Evolutionary conservation across 805 yeast genomes (phyloP), one percentile per base, ranked within the genome.

Genomic region (Candida pseudofarinosa): DNA sequence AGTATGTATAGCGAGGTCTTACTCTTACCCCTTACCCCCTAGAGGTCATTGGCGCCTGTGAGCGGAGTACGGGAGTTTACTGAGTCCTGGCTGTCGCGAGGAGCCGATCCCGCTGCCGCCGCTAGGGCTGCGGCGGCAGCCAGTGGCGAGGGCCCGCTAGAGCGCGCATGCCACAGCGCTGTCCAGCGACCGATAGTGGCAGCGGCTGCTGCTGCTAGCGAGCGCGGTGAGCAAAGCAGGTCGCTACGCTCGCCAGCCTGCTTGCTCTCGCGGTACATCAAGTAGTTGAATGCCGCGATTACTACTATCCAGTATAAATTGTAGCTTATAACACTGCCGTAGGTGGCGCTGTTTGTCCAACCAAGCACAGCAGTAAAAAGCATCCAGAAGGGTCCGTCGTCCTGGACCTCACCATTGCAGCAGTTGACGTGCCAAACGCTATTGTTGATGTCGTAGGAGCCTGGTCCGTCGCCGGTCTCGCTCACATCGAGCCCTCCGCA

Each of bases 391-490:
- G 58, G 48, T 1, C 68, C 66, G 38, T 69, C 75, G 31, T 69
- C 74, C 37, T 59, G 62, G 46, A 66, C 52, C 40, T 57, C 62
- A 4, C 76, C 76, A 45, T 69, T 66, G 45, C 75, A 71, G 49
- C 76, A 71, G 53, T 71, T 69, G 18, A 71, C 74, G 51, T 70
- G 76, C 76, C 76, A 71, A 8, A 71, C 63, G 42, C 69, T 60
- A 23, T 51, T 60, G 35, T 58, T 47, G 23, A 70, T 64, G 42
- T 71, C 74, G 43, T 71, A 71, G 2, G 73, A 66, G 2, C 75
- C 76, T 2, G 76, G 75, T 1, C 75, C 74, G 44, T 64, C 60
- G 1, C 76, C 76, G 8, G 74, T 68, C 52, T 71, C 76, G 32
- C 65, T 59, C 7, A 63, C 69, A 43, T 71, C 76, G 20, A 65